Percentiles rank a stretch among this genome's conserved stretches.
phyloP scores from a whole-genome alignment of 169 alveolate species.

The Cryptosporidium andersoni region DNA sequence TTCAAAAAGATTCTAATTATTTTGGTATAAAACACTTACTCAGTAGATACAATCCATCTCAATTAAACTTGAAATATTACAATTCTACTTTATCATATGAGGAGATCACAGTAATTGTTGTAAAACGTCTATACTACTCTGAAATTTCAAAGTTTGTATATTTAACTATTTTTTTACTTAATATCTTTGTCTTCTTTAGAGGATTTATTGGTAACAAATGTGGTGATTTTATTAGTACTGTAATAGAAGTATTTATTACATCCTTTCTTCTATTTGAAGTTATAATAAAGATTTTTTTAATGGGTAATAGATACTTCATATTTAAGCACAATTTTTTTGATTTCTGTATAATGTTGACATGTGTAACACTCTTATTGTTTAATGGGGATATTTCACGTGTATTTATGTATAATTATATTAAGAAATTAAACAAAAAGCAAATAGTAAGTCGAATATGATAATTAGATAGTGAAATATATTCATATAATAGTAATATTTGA shows the following conservation, averaged over 20 bases:
- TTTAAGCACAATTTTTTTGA: slow-evolving; percentile 36
- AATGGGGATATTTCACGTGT: slow-evolving; percentile 62
- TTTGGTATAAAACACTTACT: no score
- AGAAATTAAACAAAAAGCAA: slow-evolving; percentile 12
- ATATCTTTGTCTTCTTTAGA: slow-evolving; percentile 25
- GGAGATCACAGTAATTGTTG: slow-evolving; percentile 42
- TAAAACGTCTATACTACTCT: slow-evolving; percentile 58
- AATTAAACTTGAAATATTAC: not conserved
- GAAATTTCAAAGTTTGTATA: slow-evolving; percentile 57
- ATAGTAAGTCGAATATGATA: slow-evolving; percentile 43
- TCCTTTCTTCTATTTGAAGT: slow-evolving; percentile 46
- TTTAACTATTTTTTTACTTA: slow-evolving; percentile 36
- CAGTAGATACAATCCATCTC: no score
- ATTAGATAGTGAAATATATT: not conserved
- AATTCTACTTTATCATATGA: slow-evolving; percentile 36
- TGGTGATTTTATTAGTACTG: slow-evolving; percentile 27
- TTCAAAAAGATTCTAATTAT: no score
- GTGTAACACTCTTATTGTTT: slow-evolving; percentile 20
- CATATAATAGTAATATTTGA: not conserved
- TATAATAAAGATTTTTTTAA: slow-evolving; percentile 36
- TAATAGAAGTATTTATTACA: slow-evolving; percentile 38
- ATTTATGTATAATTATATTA: not conserved
- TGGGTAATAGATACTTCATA: slow-evolving; percentile 38
- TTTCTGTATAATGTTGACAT: slow-evolving; percentile 36
- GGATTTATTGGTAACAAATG: slow-evolving; percentile 31